Conservation (phyloP, 2,329 filamentous ascomycete species). For the Botrytis squamosa region DNA sequence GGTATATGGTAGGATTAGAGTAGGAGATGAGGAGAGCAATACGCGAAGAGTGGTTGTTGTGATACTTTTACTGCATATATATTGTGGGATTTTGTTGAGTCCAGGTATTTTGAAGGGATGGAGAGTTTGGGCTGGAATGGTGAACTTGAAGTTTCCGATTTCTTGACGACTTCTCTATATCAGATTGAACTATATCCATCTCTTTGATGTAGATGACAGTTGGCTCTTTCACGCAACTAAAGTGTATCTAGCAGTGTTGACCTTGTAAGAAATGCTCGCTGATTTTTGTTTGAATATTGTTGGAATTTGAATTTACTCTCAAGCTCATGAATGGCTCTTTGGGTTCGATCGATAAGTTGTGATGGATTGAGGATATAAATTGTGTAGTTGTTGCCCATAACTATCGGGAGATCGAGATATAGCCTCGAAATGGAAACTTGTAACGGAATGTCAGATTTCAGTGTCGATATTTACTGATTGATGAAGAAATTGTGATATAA, state of each 20-base stretch:
- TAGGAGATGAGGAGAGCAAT: no score
- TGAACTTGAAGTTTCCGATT: no score
- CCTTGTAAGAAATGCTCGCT: not conserved
- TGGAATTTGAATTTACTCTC: not conserved
- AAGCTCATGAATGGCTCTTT: not conserved
- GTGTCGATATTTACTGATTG: not conserved
- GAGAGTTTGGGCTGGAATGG: no score
- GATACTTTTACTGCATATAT: no score
- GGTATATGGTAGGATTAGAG: no score
- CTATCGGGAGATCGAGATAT: not conserved
- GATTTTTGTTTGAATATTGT: not conserved
- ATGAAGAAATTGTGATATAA: not conserved
- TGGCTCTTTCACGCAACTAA: not conserved
- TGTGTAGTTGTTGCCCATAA: not conserved
- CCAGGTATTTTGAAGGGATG: accelerated
- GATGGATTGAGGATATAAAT: not conserved
- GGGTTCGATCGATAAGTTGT: not conserved
- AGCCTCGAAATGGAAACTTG: not conserved
- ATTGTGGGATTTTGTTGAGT: no score
- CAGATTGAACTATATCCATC: no score
- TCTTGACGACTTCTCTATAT: no score
- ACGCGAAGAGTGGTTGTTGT: accelerated
- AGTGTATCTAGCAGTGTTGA: not conserved
- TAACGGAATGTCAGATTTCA: no score
- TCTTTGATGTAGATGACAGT: no score